Evolutionary conservation across 2,329 filamentous ascomycete genomes (phyloP).

Genomic region (Hymenoscyphus fructigenus): DNA sequence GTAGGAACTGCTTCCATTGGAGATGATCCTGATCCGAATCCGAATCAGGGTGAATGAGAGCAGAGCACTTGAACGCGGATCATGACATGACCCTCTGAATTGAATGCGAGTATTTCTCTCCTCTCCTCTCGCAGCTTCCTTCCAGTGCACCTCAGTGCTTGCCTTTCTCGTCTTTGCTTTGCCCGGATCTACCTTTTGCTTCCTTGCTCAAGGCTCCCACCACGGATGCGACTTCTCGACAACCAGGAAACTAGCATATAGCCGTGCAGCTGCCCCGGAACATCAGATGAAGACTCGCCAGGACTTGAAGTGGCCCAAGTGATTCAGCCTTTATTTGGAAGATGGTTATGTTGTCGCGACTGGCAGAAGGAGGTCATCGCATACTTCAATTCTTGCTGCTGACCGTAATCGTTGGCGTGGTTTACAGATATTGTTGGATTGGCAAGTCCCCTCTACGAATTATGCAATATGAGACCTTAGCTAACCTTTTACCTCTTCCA

Average conservation of each 20-base stretch:
- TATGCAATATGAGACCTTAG: not conserved
- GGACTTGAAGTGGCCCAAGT: not conserved
- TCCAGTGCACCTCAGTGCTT: not conserved
- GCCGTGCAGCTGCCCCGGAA: not conserved
- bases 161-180: not conserved
- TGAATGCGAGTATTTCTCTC: not conserved
- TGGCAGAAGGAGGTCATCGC: constrained; percentile 16
- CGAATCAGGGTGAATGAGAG: too few relatives aligned
- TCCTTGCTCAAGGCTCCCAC: not conserved
- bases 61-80: too few relatives aligned
- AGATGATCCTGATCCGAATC: too few relatives aligned
- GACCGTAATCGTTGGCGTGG: constrained; percentile 25
- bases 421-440: constrained; percentile 36
- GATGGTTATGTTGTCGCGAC: constrained; percentile 3
- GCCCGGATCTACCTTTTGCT: not conserved
- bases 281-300: not conserved
- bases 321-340: not conserved
- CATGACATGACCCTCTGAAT: not conserved
- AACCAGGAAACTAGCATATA: not conserved
- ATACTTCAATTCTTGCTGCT: constrained; percentile 25
- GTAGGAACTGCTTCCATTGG: too few relatives aligned
- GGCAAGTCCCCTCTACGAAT: constrained; percentile 19
- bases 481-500: constrained; percentile 18
- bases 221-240: not conserved
- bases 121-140: not conserved